Conservation (phyloP, 164 flowering plant genomes). For the Santalum album region DNA sequence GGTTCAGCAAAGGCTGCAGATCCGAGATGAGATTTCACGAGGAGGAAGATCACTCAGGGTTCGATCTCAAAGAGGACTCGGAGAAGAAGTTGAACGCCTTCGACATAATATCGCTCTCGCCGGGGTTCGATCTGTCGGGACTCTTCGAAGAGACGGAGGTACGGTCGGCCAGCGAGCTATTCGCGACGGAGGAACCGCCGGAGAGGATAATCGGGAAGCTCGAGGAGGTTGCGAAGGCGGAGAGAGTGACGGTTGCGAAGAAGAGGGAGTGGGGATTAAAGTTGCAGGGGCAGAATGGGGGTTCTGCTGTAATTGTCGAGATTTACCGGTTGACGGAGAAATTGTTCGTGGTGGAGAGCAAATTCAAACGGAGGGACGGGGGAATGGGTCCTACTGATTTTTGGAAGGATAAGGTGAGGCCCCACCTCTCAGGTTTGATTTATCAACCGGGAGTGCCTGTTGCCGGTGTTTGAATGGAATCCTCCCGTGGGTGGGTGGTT, state of each 20-base stretch:
- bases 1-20: slow-evolving; percentile 37
- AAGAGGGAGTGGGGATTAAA: slow-evolving; percentile 27
- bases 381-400: slow-evolving; percentile 4
- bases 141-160: slow-evolving; percentile 35
- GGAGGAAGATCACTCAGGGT: slow-evolving; percentile 4
- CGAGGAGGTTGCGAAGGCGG: slow-evolving; percentile 38
- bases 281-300: slow-evolving; percentile 23
- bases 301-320: slow-evolving; percentile 1
- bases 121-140: slow-evolving; percentile 44
- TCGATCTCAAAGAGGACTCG: slow-evolving; percentile 7
- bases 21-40: slow-evolving; percentile 14
- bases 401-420: slow-evolving; percentile 34
- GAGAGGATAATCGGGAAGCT: slow-evolving; percentile 36
- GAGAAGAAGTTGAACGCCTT: slow-evolving; percentile 49
- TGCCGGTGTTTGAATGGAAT: neutral
- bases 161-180: slow-evolving; percentile 24
- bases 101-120: slow-evolving; percentile 50
- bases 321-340: neutral
- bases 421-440: slow-evolving; percentile 20
- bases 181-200: slow-evolving; percentile 15
- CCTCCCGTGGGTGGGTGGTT: no score
- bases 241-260: slow-evolving; percentile 25
- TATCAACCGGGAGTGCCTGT: slow-evolving; percentile 16
- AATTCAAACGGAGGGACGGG: neutral
- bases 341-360: neutral